Percentiles rank a stretch among this genome's conserved stretches.
Evolutionary conservation across 2,329 filamentous ascomycete species (phyloP).

Genomic region (Monosporascus sp.): DNA sequence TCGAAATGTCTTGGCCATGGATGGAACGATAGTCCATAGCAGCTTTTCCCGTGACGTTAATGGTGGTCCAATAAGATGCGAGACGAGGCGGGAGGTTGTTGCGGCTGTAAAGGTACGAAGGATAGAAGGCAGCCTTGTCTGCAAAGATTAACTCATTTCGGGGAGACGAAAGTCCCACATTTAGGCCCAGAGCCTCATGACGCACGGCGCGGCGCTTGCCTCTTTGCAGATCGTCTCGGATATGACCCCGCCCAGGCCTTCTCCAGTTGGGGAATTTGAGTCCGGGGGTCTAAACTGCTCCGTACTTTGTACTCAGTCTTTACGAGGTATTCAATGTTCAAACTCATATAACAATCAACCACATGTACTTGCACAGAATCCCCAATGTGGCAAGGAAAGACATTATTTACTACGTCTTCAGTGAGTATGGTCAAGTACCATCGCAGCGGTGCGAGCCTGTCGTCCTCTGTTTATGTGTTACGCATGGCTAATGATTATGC

Average conservation of each 20-base stretch:
- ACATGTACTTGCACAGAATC: no score
- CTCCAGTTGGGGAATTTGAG: not conserved
- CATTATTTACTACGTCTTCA: no score
- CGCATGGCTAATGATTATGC: no score
- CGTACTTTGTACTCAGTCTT: not conserved
- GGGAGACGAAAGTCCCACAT: not conserved
- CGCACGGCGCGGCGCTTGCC: not conserved
- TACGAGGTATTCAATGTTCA: not conserved
- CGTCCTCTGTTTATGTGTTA: no score
- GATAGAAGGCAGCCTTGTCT: no score
- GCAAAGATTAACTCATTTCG: not conserved
- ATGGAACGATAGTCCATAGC: conserved; percentile 54
- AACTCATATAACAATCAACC: not conserved
- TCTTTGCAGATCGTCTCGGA: not conserved
- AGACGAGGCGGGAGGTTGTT: no score
- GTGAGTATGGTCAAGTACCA: no score
- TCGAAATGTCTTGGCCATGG: conserved; percentile 56
- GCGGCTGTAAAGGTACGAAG: no score
- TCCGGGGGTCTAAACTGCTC: not conserved
- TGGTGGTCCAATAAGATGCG: not conserved
- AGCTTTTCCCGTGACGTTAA: conserved; percentile 1
- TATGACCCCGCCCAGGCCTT: not conserved
- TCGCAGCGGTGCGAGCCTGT: no score
- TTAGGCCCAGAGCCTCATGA: not conserved
- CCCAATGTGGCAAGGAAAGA: no score